A percentile compares a stretch with the other conserved stretches of the same genome.
Evolutionary conservation across 2,329 filamentous ascomycete species (phyloP).

Genomic region (Hypoxylon sp.): DNA sequence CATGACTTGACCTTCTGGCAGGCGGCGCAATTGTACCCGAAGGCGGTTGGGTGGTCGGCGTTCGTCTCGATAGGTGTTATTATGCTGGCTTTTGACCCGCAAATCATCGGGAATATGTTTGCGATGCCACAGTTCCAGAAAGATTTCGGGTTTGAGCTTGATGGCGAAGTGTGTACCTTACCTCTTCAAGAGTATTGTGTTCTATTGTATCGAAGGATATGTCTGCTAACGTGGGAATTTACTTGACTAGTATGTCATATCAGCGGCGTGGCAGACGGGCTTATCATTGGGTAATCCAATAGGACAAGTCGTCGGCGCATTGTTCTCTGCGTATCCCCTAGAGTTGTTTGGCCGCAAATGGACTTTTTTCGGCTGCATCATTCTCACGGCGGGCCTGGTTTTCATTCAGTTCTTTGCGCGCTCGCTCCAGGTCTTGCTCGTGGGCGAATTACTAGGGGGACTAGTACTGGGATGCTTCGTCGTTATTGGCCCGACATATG

Average conservation of each 20-base stretch:
- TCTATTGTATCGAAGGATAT: background rate
- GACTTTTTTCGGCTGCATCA: constrained; percentile 61
- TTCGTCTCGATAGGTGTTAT: constrained; percentile 72
- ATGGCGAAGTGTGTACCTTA: constrained; percentile 49
- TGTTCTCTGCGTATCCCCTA: constrained; percentile 63
- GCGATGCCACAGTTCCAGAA: constrained; percentile 54
- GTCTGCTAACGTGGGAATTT: constrained; percentile 3
- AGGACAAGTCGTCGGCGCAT: constrained; percentile 68
- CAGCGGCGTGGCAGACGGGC: constrained; percentile 62
- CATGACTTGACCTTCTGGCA: constrained; percentile 57
- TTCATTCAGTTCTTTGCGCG: constrained; percentile 75
- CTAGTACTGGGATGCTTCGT: constrained; percentile 73
- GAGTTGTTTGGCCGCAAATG: constrained; percentile 60
- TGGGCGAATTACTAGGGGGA: constrained; percentile 72
- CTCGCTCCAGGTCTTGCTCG: constrained; percentile 67
- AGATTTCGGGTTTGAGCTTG: constrained; percentile 51
- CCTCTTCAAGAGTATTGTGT: constrained; percentile 5
- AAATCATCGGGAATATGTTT: constrained; percentile 73
- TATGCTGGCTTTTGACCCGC: constrained; percentile 74
- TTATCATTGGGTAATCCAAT: constrained; percentile 68
- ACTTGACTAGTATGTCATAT: constrained; percentile 45
- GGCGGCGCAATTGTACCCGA: constrained; percentile 60
- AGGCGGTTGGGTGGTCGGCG: constrained; percentile 66
- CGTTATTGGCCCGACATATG: constrained; percentile 70
- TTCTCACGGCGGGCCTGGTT: constrained; percentile 64